Percentiles rank a stretch among this genome's conserved stretches.
phyloP scores from a whole-genome alignment of 139 green algal genomes.

The Micromonas commoda region DNA sequence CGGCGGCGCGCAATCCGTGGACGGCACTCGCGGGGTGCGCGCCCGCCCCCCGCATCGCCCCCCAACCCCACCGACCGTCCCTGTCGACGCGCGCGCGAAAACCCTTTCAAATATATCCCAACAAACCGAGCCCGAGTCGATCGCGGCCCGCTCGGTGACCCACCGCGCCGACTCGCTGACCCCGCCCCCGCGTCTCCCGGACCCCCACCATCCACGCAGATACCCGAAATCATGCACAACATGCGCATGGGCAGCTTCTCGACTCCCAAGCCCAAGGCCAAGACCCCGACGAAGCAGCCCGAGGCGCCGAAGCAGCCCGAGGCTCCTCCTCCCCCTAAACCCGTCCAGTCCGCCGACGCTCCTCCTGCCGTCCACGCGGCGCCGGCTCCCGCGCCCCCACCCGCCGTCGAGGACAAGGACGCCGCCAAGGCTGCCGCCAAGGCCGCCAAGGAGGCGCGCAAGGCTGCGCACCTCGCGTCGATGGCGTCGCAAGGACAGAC shows the following conservation, averaged over 20 bases:
- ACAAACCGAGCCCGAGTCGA: no score
- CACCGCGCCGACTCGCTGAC: no score
- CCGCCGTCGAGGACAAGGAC: neutral
- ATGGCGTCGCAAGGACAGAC: no score
- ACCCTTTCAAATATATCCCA: no score
- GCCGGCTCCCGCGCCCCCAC: neutral
- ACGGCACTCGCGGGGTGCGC: neutral
- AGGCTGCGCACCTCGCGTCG: neutral
- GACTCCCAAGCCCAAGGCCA: neutral
- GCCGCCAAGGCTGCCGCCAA: neutral
- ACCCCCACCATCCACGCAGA: neutral
- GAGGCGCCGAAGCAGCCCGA: neutral
- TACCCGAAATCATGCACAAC: neutral
- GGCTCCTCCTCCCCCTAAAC: neutral
- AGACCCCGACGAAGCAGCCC: neutral
- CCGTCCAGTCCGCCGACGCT: no score
- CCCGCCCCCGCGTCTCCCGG: neutral
- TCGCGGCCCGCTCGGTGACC: no score
- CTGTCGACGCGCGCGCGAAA: no score
- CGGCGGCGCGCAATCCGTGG: neutral
- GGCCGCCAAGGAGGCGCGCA: neutral
- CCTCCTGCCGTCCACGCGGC: no score
- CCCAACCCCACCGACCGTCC: no score
- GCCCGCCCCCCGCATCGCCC: neutral
- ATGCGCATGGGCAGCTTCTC: neutral